Base-by-base conservation (phyloP, 164 flowering plant species). In the Kingdonia uniflora region DNA sequence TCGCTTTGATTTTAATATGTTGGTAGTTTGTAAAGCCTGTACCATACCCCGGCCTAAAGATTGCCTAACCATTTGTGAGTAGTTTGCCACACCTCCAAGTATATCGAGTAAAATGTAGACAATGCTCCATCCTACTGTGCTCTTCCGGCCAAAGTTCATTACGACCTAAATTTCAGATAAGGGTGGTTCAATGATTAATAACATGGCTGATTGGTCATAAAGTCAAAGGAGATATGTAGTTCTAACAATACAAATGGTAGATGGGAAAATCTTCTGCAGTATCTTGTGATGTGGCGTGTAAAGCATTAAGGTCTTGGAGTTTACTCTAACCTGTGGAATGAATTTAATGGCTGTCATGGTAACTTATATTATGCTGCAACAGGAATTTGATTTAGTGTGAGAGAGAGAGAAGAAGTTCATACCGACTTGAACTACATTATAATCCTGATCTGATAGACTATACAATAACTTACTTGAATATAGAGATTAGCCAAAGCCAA, bases 41-140 rank as follows among this genome's bases (percentile, higher is more conserved):
- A n/a, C n/a, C 35, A 29, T 29, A 29, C 35, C 35, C 35, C 8
- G 35, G 64, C 87, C 98, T 21, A 91, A 72, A 45, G 98, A 85
- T 59, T 91, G 98, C 59, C 74, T 63, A 11, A 65, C 76, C 98
- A 91, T 85, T 66, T 91, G 96, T 6, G 63, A 74, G 58, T 76
- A 83, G 68, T 75, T 87, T 23, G 90, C 62, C 46, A 84, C 17
- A 2, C 94, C 95, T 57, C 98, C 98, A 45, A 63, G 48, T 45
- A 91, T 74, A 72, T 87, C 98, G 20, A 87, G 90, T 62, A 87
- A 62, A 60, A 85, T 80, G 64, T 80, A 77, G 16, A 90, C 98
- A 51, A 87, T 85, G 77, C 98, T 91, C 73, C 82, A 91, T 44
- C 98, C 98, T 19, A 65, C 76, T 17, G 98, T 91, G 76, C 92